Evolutionary conservation across 1,284 basidiomycete genomes (phyloP), one percentile per base, ranked within the genome.

Genomic region (Ceratobasidium sp.): DNA sequence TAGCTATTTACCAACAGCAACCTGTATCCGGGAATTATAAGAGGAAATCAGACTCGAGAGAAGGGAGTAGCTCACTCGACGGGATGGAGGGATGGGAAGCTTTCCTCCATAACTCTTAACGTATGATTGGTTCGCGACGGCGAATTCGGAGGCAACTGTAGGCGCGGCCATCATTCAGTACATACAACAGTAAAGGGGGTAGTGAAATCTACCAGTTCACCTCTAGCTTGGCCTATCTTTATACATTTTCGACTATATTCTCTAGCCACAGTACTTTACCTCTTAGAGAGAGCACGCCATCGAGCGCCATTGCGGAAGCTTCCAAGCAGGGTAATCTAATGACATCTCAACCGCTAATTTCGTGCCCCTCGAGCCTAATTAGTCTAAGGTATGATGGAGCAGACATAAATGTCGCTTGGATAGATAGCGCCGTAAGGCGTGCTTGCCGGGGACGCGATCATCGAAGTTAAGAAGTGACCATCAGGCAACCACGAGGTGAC

Each of bases 61-160:
- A 40, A 40, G 13, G 13, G 2, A 48, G 9, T 12, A 89, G 83
- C 80, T 15, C 28, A 81, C 78, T 76, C 88, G 86, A 83, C 89
- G 90, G 33, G 85, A 84, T 0, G 90, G 90, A 6, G 88, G 88
- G 23, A 91, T 81, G 1, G 87, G 83, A 33, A 88, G 82, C 82
- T 90, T 88, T 75, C 87, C 85, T 70, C 84, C 86, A 78, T 88
- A 87, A 80, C 82, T 83, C 65, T 84, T 85, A 82, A 84, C 87
- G 84, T 89, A 86, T 40, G 80, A 78, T 75, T 83, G 82, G 81
- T 87, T 88, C 44, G 85, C 84, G 62, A 80, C 81, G 7, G 79
- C 78, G 79, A 87, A 87, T 44, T 85, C 70, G 23, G 56, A 81
- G 28, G 83, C 80, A 78, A 84, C 69, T 80, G 66, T 74, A 13